Conservation (phyloP, 31 red algal genomes). For the Porphyra umbilicalis region DNA sequence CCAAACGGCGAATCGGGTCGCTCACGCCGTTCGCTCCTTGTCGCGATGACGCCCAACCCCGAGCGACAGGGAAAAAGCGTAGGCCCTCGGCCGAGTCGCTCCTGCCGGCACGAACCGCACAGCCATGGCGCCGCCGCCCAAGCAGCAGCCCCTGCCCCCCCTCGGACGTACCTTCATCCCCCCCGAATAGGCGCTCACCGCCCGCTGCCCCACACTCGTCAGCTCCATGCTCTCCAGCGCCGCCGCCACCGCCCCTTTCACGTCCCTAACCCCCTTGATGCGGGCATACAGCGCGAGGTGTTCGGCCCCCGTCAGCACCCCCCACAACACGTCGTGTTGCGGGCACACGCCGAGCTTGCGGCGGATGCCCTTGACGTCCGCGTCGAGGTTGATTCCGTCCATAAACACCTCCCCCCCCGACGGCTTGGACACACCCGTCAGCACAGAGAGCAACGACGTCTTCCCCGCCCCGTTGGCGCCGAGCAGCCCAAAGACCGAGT, state of each 20-base stretch:
- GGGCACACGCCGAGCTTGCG: constrained; percentile 63
- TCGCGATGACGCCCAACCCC: too few species aligned
- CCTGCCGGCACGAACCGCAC: too few species aligned
- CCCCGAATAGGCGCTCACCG: constrained; percentile 48
- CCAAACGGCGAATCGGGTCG: too few species aligned
- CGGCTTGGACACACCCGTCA: constrained; percentile 48
- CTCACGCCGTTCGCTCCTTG: too few species aligned
- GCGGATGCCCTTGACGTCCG: constrained; percentile 47
- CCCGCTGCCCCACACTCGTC: constrained; percentile 29
- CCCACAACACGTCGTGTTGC: constrained; percentile 72
- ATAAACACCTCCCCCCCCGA: constrained; percentile 51
- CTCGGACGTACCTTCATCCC: too few species aligned
- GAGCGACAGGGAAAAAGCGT: too few species aligned
- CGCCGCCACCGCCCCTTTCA: constrained; percentile 35
- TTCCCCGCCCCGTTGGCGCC: constrained; percentile 82
- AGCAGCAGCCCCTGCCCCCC: too few species aligned
- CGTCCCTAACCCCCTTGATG: constrained; percentile 32
- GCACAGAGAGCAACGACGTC: constrained; percentile 53
- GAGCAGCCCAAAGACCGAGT: constrained; percentile 71
- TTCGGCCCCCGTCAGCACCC: constrained; percentile 43
- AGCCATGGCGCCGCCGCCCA: too few species aligned
- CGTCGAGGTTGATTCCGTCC: constrained; percentile 56
- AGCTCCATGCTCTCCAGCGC: constrained; percentile 53
- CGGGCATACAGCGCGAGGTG: constrained; percentile 83
- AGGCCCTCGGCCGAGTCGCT: too few species aligned